phyloP scores from a whole-genome alignment of 306 rosid genomes.

The Trifolium subterraneum region DNA sequence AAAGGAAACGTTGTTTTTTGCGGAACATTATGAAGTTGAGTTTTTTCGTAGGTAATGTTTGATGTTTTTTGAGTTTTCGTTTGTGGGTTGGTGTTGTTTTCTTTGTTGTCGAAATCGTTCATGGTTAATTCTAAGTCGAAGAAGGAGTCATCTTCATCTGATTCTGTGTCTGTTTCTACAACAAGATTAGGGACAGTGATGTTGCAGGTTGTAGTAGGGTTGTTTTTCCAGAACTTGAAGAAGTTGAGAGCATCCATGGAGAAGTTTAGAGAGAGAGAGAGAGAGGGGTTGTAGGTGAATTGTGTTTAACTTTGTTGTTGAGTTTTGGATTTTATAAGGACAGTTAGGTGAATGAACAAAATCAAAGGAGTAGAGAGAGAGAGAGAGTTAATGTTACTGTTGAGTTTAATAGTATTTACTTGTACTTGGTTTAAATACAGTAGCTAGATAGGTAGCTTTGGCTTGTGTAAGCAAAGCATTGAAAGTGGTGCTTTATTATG shows the following conservation, averaged over 20 bases:
- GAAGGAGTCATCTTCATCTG: constrained; percentile 83
- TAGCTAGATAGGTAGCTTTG: constrained; percentile 19
- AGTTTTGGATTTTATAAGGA: constrained; percentile 45
- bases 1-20: constrained; percentile 40
- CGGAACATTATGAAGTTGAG: constrained; percentile 30
- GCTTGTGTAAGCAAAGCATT: constrained; percentile 50
- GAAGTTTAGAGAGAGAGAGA: background rate
- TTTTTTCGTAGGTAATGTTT: constrained; percentile 7
- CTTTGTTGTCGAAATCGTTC: constrained; percentile 40
- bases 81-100: constrained; percentile 12
- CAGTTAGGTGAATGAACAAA: constrained; percentile 48
- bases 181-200: constrained; percentile 48
- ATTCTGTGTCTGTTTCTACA: constrained; percentile 47
- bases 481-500: constrained; percentile 52
- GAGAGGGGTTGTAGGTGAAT: background rate
- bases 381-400: background rate
- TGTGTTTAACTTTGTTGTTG: background rate
- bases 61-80: background rate
- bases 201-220: constrained; percentile 23
- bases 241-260: constrained; percentile 75
- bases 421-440: too few relatives aligned
- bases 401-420: constrained; percentile 51
- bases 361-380: constrained; percentile 26
- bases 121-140: constrained; percentile 75
- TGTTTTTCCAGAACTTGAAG: constrained; percentile 74